Evolutionary conservation across 371 early-diverging fungal genomes (phyloP), one percentile per base, ranked within the genome.

Genomic region (Gilbertella persicaria): DNA sequence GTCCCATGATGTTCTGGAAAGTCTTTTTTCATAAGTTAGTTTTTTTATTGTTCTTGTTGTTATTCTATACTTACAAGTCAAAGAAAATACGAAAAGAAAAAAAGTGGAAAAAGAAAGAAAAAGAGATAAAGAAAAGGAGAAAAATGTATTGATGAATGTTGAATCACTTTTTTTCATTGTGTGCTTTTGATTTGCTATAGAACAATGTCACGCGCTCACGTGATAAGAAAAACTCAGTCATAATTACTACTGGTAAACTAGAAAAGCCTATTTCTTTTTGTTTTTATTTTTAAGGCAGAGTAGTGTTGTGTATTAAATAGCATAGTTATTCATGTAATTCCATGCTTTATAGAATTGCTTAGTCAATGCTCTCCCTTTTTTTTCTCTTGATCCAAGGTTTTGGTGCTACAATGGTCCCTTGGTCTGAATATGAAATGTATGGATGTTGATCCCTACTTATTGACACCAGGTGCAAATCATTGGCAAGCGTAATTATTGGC

Each of bases 1-100:
- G 98, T 57, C 98, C 97, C 97, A 97, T 96, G 4, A 29, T 33
- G 3, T 33, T 33, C 33, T 33, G 13, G 28, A 28, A 33, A 2
- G 12, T 10, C 33, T 9, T 33, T 10, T 33, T 13, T 33, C 33
- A 12, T 33, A 2, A 33, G 33, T 5, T 2, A 6, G 8, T 9
- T 33, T 13, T 10, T 33, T 8, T 10, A 8, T 8, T 33, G 8
- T 9, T 33, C 33, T 10, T 33, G 33, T 10, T 13, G 33, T 33
- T 33, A 6, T 13, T 33, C 13, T 28, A 9, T 28, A 9, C 4
- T 9, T 5, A 5, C 28, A 28, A 28, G 28, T 5, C 28, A 28
- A 28, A 28, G 9, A 28, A 28, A 12, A 33, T 2, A 33, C 8
- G 3, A 33, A 33, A 10, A 33, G 2, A 10, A 33, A 9, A 33